Evolutionary conservation across 2,329 filamentous ascomycete species (phyloP), one percentile per base, ranked within the genome.

Genomic region (Catunica adiposa): DNA sequence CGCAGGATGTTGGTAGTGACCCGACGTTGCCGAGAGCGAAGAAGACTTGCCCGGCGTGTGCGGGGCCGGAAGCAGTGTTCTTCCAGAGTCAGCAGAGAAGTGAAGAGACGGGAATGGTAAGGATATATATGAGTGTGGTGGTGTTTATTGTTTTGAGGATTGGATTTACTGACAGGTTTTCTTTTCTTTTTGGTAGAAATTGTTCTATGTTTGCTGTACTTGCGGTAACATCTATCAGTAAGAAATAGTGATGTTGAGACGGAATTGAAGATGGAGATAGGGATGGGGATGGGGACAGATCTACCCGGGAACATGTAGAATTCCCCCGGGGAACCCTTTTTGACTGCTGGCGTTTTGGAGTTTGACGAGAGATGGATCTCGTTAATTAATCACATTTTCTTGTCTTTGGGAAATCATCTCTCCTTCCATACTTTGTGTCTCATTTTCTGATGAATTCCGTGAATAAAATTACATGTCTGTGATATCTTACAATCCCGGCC

Each of bases 51-150:
- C 88, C 89, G 54, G 78, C 75, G 62, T 98, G 94, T 75, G 77
- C 79, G 62, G 85, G 92, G 68, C 80, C 82, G 63, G 89, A 97
- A 71, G 89, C 89, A 48, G 94, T 98, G 59, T 98, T 95, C 73
- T 98, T 98, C 75, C 92, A 98, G 73, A 96, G 89, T 60, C 92
- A 98, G 68, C 89, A 97, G 73, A 85, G 92, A 70, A 95, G 85
- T 62, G 87, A 88, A 51, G 89, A 97, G 70, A 98, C 92, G 47
- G 92, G 92, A 73, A 98, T 98, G 92, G 92, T 97, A 71, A 76
- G 85, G 29, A 14, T 11, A n/a, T 6, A 23, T 38, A 7, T 3
- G 20, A 23, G 15, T 31, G 6, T 14, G 23, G 9, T 38, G 20
- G 34, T 15, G 15, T 26, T n/a, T 23, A 34, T n/a, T 11, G 14